A percentile compares a stretch with the other conserved stretches of the same genome.
Evolutionary conservation across 768 basidiomycete genomes (phyloP).

Genomic region (Neoboletus brunneissimus): DNA sequence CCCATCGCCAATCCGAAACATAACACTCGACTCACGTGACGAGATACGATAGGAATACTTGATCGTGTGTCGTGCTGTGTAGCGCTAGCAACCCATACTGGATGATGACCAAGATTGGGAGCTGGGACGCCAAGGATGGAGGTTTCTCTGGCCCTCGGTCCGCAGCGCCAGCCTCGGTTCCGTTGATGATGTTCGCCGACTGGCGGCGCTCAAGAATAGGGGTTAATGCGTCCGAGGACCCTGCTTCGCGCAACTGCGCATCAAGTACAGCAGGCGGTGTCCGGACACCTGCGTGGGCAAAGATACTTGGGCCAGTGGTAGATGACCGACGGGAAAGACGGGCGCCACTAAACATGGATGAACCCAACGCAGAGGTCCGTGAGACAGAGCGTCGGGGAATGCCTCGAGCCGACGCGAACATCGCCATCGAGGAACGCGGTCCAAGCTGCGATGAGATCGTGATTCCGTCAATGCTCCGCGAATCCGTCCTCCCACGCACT

Average conservation of each 20-base stretch:
- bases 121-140: slow-evolving; percentile 64
- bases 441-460: slow-evolving; percentile 22
- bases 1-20: background rate
- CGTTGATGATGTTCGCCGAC: slow-evolving; percentile 22
- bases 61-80: slow-evolving; percentile 87
- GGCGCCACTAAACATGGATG: slow-evolving; percentile 32
- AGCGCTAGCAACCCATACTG: slow-evolving; percentile 90
- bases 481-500: slow-evolving; percentile 17
- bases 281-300: slow-evolving; percentile 78
- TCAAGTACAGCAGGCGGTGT: slow-evolving; percentile 74
- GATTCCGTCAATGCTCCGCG: slow-evolving; percentile 15
- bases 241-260: slow-evolving; percentile 56
- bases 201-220: slow-evolving; percentile 52
- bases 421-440: slow-evolving; percentile 24
- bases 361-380: slow-evolving; percentile 31
- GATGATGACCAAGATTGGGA: slow-evolving; percentile 82
- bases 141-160: slow-evolving; percentile 51
- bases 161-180: slow-evolving; percentile 27
- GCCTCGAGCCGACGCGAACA: slow-evolving; percentile 26
- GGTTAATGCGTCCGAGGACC: slow-evolving; percentile 39
- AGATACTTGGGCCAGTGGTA: slow-evolving; percentile 67
- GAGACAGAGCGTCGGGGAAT: slow-evolving; percentile 35
- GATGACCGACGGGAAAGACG: slow-evolving; percentile 51
- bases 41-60: slow-evolving; percentile 88
- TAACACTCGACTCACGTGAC: slow-evolving; percentile 38